These are phyloP conservation scores for Xylaria digitata DNA, from an alignment of 2,329 filamentous ascomycete genomes.

Conservation along the genomic window DNA sequence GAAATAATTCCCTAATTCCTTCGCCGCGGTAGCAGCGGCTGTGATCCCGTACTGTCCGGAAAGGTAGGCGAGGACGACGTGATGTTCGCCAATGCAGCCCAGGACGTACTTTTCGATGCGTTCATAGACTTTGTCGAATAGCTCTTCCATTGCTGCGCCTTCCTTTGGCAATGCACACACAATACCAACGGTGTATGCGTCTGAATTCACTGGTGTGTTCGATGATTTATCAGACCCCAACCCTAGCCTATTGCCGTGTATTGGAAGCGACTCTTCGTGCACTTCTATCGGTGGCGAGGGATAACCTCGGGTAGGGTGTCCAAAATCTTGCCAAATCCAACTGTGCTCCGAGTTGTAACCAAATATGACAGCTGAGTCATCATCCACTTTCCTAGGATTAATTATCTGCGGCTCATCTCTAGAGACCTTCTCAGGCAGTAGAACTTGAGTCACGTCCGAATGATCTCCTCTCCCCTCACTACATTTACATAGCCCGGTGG, in stretches of 20 bases:
- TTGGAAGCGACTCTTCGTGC: background rate
- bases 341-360: slow-evolving; percentile 11
- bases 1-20: too few relatives aligned
- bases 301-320: background rate
- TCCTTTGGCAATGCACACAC: slow-evolving; percentile 5
- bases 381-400: background rate
- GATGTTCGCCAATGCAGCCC: slow-evolving; percentile 9
- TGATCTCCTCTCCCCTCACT: background rate
- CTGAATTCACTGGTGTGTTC: background rate
- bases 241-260: slow-evolving; percentile 3
- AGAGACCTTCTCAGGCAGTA: background rate
- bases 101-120: slow-evolving; percentile 9
- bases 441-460: background rate
- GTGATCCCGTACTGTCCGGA: slow-evolving; percentile 2
- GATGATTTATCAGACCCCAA: background rate
- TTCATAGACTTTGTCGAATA: background rate
- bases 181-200: slow-evolving; percentile 5
- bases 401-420: background rate
- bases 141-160: slow-evolving; percentile 9
- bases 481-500: background rate
- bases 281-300: background rate
- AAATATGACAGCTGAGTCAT: slow-evolving; percentile 7
- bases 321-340: slow-evolving; percentile 16
- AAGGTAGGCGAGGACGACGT: slow-evolving; percentile 1
- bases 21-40: background rate